Conservation (phyloP, 2,329 filamentous ascomycete species). For the Cladosporium sp. region DNA sequence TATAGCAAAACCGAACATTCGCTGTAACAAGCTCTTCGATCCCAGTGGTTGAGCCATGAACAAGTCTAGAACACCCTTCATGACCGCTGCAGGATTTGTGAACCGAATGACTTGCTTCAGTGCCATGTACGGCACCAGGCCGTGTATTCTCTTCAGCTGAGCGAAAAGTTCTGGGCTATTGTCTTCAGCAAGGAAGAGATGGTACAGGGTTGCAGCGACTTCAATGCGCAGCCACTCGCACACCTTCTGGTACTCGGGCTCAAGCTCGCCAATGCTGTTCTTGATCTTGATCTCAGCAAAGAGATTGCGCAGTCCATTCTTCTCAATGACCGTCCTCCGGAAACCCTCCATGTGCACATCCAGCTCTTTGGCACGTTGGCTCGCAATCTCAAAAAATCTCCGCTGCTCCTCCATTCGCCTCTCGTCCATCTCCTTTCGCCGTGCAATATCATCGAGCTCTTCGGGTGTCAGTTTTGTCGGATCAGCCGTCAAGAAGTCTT, state of each 20-base stretch:
- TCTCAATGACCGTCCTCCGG: constrained; percentile 62
- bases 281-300: constrained; percentile 94
- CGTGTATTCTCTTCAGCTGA: constrained; percentile 90
- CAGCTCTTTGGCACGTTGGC: constrained; percentile 82
- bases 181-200: constrained; percentile 95
- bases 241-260: constrained; percentile 95
- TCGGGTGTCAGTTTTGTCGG: constrained; percentile 73
- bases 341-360: constrained; percentile 96
- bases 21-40: constrained; percentile 81
- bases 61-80: constrained; percentile 91
- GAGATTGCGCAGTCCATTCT: constrained; percentile 84
- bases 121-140: constrained; percentile 84
- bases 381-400: constrained; percentile 91
- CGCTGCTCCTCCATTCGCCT: constrained; percentile 88
- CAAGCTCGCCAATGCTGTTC: constrained; percentile 79
- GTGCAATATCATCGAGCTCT: constrained; percentile 75
- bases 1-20: constrained; percentile 88
- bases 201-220: constrained; percentile 92
- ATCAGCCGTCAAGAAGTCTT: constrained; percentile 74
- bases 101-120: constrained; percentile 97
- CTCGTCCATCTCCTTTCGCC: constrained; percentile 77
- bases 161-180: constrained; percentile 96
- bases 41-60: constrained; percentile 96
- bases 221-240: constrained; percentile 98
- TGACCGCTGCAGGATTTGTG: constrained; percentile 92